Percentiles rank a stretch among this genome's conserved stretches.
Conservation (phyloP, 345 rosid genomes). For the Mallotus nudiflorus region DNA sequence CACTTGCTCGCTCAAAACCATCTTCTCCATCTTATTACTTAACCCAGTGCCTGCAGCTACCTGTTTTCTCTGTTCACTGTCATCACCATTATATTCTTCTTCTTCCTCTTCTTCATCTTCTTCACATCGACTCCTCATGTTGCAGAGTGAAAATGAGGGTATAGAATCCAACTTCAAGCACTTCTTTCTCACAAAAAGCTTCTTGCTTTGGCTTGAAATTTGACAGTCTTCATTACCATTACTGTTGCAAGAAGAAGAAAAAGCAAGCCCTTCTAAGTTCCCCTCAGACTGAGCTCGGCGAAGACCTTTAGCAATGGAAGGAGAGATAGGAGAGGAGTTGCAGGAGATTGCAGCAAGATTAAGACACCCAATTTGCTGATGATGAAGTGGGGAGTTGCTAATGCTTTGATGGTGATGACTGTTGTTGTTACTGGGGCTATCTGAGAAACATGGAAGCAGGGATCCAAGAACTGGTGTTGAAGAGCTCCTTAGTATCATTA, state of each 20-base stretch:
- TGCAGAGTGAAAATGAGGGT: conserved; percentile 50
- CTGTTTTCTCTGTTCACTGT: conserved; percentile 20
- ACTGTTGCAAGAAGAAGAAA: conserved; percentile 28
- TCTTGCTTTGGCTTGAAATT: conserved; percentile 17
- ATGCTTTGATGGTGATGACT: conserved; percentile 12
- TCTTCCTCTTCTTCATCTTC: conserved; percentile 24
- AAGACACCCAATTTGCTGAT: conserved; percentile 15
- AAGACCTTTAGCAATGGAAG: conserved; percentile 36
- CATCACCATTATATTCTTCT: conserved; percentile 18
- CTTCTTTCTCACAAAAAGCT: conserved; percentile 30
- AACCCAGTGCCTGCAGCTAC: conserved; percentile 6
- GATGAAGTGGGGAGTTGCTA: conserved; percentile 23
- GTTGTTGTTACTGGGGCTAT: conserved; percentile 34
- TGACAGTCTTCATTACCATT: conserved; percentile 2
- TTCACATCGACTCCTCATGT: conserved; percentile 8
- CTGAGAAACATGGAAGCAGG: conserved; percentile 43
- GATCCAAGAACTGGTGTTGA: conserved; percentile 71
- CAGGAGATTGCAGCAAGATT: conserved; percentile 25
- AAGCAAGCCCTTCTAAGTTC: conserved; percentile 46
- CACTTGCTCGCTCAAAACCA: conserved; percentile 22
- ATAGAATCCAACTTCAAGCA: conserved; percentile 39
- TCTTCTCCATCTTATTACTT: conserved; percentile 8
- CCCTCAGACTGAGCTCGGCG: conserved; percentile 59
- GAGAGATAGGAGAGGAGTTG: conserved; percentile 49
- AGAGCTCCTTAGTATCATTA: conserved; percentile 62